Evolutionary conservation across 306 rosid species (phyloP).

Genomic region (Lupinus albus): DNA sequence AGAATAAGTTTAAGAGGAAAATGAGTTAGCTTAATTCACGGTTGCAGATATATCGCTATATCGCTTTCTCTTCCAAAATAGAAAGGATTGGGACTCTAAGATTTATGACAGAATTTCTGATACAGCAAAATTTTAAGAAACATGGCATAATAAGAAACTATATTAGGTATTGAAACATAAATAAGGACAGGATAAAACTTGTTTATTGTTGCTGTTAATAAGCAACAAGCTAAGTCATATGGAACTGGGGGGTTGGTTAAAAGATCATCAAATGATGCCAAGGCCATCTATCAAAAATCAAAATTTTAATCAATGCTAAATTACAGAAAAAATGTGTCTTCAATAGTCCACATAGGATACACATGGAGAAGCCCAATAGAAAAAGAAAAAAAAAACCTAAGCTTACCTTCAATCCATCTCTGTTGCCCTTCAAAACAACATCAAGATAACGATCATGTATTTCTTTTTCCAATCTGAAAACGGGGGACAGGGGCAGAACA

Average conservation of each 20-base stretch:
- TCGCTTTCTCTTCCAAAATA: not conserved
- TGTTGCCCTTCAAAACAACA: constrained; percentile 89
- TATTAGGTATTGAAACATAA: too few species aligned
- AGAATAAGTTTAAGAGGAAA: constrained; percentile 21
- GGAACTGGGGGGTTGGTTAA: too few species aligned
- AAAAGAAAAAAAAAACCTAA: constrained; percentile 21
- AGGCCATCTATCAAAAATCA: too few species aligned
- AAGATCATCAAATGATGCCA: too few species aligned
- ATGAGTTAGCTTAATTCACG: constrained; percentile 13
- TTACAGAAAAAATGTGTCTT: constrained; percentile 5
- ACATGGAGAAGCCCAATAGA: constrained; percentile 18
- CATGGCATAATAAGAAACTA: not conserved
- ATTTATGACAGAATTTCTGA: not conserved
- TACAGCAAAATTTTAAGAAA: not conserved
- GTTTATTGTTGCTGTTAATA: too few species aligned
- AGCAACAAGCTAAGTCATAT: too few species aligned
- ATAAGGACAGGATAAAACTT: too few species aligned
- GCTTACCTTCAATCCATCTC: constrained; percentile 89
- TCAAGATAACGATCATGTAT: constrained; percentile 92
- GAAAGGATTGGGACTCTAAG: constrained; percentile 2
- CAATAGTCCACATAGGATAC: constrained; percentile 5
- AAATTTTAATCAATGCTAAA: constrained; percentile 18
- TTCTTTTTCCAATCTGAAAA: constrained; percentile 93
- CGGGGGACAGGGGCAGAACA: not conserved
- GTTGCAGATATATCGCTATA: not conserved